Evolutionary conservation across 139 green algal species (phyloP).

Genomic region (Klebsormidium nitens): DNA sequence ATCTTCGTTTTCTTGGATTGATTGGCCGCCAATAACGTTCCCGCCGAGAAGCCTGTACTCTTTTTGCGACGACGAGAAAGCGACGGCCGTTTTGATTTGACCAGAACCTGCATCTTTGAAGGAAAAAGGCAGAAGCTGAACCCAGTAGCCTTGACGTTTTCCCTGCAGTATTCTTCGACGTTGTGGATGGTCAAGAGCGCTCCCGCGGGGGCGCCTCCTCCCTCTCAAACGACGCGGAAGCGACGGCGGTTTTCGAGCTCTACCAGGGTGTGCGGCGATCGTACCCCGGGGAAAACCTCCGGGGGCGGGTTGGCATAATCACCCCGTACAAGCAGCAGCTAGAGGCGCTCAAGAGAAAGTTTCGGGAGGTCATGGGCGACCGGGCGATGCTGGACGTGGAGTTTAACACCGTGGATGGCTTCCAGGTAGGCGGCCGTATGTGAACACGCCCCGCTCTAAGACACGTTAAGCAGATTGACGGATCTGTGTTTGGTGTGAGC

Average conservation of each 20-base stretch:
- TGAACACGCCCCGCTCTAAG: too few relatives aligned
- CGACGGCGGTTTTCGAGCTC: slow-evolving; percentile 14
- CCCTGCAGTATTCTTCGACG: slow-evolving; percentile 45
- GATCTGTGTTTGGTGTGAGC: too few relatives aligned
- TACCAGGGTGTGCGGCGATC: slow-evolving; percentile 3
- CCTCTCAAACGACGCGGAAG: slow-evolving; percentile 25
- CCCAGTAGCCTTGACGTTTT: too few relatives aligned
- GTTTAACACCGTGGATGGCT: slow-evolving; percentile 87
- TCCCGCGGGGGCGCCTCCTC: slow-evolving; percentile 12
- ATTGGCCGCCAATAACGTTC: too few relatives aligned
- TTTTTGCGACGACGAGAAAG: too few relatives aligned
- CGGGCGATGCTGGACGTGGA: slow-evolving; percentile 38
- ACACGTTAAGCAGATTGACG: too few relatives aligned
- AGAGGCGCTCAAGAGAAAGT: slow-evolving; percentile 53
- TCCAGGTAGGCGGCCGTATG: slow-evolving; percentile 86
- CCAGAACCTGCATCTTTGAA: too few relatives aligned
- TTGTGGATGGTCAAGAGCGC: slow-evolving; percentile 24
- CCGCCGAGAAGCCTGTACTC: too few relatives aligned
- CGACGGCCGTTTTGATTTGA: too few relatives aligned
- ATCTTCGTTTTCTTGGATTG: too few relatives aligned
- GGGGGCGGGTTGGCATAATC: slow-evolving; percentile 68
- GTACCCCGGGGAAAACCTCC: slow-evolving; percentile 13
- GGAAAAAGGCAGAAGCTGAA: too few relatives aligned
- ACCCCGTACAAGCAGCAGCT: slow-evolving; percentile 81
- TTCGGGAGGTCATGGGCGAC: slow-evolving; percentile 28